Evolutionary conservation across 768 basidiomycete genomes (phyloP).

Genomic region (Rhizopogon salebrosus): DNA sequence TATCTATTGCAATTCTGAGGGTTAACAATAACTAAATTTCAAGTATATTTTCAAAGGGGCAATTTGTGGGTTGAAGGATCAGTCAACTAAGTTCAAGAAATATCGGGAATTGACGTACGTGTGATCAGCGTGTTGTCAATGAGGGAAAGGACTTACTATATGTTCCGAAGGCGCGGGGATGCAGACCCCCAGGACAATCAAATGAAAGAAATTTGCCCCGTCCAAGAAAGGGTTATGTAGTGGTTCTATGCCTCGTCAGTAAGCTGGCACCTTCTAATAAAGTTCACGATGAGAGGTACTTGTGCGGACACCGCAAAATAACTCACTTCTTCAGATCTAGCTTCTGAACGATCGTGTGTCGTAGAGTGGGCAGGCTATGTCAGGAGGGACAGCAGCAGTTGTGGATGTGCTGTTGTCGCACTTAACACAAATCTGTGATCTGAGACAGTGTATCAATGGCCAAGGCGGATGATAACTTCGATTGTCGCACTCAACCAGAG

Average conservation of each 20-base stretch:
- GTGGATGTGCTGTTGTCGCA: neutral
- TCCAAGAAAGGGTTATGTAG: neutral
- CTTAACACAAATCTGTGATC: no score
- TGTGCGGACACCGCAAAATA: neutral
- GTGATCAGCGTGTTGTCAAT: neutral
- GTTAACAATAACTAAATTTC: neutral
- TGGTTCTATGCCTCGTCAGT: no score
- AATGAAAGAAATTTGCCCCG: neutral
- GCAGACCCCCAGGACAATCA: neutral
- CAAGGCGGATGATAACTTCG: neutral
- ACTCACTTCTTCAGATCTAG: neutral
- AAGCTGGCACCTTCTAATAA: neutral
- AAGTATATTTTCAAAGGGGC: neutral
- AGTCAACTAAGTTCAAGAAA: neutral
- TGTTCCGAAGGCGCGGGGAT: neutral
- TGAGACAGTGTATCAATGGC: neutral
- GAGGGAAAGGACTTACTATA: neutral
- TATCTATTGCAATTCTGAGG: conserved; percentile 1
- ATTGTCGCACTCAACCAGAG: neutral
- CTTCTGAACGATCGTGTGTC: neutral
- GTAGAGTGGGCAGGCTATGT: neutral
- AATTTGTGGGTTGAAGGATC: neutral
- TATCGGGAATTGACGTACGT: neutral
- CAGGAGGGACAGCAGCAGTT: neutral
- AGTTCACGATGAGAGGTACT: neutral